Percentiles rank a stretch among this genome's conserved stretches.
phyloP scores from a whole-genome alignment of 306 rosid genomes.

The Lablab purpureus region DNA sequence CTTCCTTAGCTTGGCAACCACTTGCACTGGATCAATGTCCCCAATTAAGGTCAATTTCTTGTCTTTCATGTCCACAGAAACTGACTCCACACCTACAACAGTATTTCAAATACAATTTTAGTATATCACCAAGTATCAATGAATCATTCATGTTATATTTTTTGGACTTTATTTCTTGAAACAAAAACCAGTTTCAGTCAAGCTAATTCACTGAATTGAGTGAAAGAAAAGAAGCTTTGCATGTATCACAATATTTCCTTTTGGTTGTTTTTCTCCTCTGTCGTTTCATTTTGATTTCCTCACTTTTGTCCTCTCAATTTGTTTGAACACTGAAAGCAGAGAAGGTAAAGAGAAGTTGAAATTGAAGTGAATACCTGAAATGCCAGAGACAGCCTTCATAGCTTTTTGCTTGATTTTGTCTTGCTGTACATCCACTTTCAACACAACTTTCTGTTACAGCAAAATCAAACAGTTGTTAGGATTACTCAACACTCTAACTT shows the following conservation, averaged over 20 bases:
- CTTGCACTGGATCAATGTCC: conserved; percentile 60
- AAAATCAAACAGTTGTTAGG: not conserved
- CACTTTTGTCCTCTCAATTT: not conserved
- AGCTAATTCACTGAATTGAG: not conserved
- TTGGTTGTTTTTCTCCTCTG: not conserved
- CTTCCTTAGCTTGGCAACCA: conserved; percentile 69
- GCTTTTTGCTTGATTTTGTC: conserved; percentile 61
- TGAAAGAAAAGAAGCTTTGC: not conserved
- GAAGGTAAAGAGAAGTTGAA: not conserved
- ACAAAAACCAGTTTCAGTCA: not conserved
- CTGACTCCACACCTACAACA: conserved; percentile 61
- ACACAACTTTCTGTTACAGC: conserved; percentile 61
- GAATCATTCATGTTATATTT: not conserved
- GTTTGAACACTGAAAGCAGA: not conserved
- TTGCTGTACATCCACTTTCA: conserved; percentile 58
- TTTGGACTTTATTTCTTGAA: not conserved
- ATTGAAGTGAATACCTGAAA: conserved; percentile 53
- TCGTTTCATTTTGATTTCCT: not conserved
- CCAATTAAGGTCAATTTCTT: conserved; percentile 65
- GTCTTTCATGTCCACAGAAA: conserved; percentile 66
- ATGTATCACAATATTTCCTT: not conserved
- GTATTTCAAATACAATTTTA: conserved; percentile 17
- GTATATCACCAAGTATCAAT: not conserved
- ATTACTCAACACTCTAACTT: not conserved
- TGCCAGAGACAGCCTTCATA: conserved; percentile 66